Evolutionary conservation across 2,329 filamentous ascomycete genomes (phyloP).

Genomic region (Epichloe amarillans): DNA sequence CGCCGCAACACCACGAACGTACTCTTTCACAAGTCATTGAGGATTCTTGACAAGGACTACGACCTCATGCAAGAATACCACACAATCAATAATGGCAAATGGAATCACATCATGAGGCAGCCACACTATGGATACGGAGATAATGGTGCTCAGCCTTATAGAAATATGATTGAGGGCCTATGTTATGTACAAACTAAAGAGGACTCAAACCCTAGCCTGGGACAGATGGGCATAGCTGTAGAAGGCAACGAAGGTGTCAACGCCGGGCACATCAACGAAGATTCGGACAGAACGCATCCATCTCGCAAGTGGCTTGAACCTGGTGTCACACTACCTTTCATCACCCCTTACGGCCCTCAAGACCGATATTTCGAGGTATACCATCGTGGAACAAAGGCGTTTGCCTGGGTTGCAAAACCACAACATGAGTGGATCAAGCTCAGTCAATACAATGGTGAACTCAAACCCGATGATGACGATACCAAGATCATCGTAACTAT

Average conservation of each 20-base stretch:
- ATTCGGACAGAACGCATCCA: slow-evolving; percentile 36
- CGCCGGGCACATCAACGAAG: slow-evolving; percentile 33
- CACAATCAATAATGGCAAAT: slow-evolving; percentile 36
- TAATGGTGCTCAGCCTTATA: slow-evolving; percentile 24
- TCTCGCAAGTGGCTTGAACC: slow-evolving; percentile 20
- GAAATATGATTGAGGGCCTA: slow-evolving; percentile 40
- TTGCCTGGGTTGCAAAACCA: slow-evolving; percentile 16
- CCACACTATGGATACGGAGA: slow-evolving; percentile 31
- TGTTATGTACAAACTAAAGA: slow-evolving; percentile 39
- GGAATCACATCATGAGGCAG: slow-evolving; percentile 41
- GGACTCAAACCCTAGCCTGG: slow-evolving; percentile 31
- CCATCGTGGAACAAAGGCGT: slow-evolving; percentile 18
- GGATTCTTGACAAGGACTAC: slow-evolving; percentile 38
- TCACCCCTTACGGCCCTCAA: slow-evolving; percentile 19
- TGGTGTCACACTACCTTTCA: slow-evolving; percentile 16
- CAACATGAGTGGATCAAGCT: slow-evolving; percentile 22
- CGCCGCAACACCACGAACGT: slow-evolving; percentile 42
- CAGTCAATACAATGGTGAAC: slow-evolving; percentile 15
- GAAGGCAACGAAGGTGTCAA: slow-evolving; percentile 21
- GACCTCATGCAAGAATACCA: slow-evolving; percentile 38
- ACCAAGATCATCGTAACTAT: slow-evolving; percentile 17
- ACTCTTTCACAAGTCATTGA: slow-evolving; percentile 31
- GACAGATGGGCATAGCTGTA: slow-evolving; percentile 20
- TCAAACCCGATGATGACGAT: slow-evolving; percentile 19
- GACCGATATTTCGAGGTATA: slow-evolving; percentile 23